Base-by-base conservation (phyloP, 768 basidiomycete genomes). In the Tulasnella sp. region DNA sequence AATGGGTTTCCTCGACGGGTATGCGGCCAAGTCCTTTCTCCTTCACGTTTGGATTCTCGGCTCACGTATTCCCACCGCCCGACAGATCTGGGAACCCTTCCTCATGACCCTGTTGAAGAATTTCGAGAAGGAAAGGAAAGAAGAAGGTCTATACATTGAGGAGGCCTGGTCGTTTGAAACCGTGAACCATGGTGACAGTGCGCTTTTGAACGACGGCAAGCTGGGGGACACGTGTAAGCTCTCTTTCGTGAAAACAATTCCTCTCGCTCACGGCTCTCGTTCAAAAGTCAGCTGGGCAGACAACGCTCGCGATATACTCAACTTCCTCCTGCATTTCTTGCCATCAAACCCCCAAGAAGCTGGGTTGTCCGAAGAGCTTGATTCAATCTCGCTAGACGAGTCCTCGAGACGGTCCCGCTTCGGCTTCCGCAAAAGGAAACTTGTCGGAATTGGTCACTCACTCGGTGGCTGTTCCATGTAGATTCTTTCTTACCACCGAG, bases 1-100 rank as follows among this genome's bases (percentile, higher is more conserved):
- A 96, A 94, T 83, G 95, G 96, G 0, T 92, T 96, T 81, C 89
- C 89, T 70, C 96, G 96, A 83, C 94, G 96, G 90, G 93, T 90
- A 75, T 71, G 88, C n/a, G 46, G 13, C 80, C 46, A 48, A 16
- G 40, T 0, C 37, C 29, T 61, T 39, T 29, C 51, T 6, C 75
- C 11, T 16, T 3, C 13, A 57, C 48, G 51, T 69, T 32, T 7
- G 35, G 32, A 18, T 15, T 70, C n/a, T 70, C 32, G 71, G 40
- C 16, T 70, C 76, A 70, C 42, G 57, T 72, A 35, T 48, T 70
- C n/a, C 37, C 39, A 26, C 23, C 55, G 37, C 0, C 32, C 32
- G 26, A 76, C 81, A 96, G 94, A 92, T 88, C 11, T 97, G 92
- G 91, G 93, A 96, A 82, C 90, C 93, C 0, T 87, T 88, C 23